Evolutionary conservation across 2,329 filamentous ascomycete species (phyloP).

Genomic region (Mycosphaerella arachidis): DNA sequence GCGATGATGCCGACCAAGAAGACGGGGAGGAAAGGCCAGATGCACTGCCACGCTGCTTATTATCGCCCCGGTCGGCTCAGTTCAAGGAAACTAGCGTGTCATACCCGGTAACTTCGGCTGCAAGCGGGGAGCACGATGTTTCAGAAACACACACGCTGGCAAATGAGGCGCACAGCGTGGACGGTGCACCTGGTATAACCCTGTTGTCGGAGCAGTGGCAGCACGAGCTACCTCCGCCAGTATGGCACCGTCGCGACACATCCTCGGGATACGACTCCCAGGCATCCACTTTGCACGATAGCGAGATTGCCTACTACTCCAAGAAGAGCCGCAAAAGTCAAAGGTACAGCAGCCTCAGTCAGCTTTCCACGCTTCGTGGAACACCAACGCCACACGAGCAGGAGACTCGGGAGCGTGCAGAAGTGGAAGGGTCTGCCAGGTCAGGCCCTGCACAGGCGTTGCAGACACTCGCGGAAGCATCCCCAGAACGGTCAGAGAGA

Average conservation of each 20-base stretch:
- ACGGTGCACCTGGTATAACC: conserved; percentile 21
- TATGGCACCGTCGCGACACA: conserved; percentile 26
- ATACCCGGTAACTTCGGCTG: conserved; percentile 25
- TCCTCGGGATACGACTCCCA: conserved; percentile 28
- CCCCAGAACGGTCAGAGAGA: conserved; percentile 21
- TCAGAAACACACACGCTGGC: conserved; percentile 25
- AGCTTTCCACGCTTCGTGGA: conserved; percentile 27
- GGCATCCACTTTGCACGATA: conserved; percentile 26
- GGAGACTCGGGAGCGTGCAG: conserved; percentile 21
- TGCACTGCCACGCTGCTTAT: conserved; percentile 18
- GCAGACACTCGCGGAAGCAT: conserved; percentile 29
- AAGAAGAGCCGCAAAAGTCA: conserved; percentile 20
- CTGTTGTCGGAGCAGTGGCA: conserved; percentile 22
- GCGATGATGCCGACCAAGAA: conserved; percentile 15
- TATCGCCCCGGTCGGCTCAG: conserved; percentile 9
- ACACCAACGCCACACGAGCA: conserved; percentile 28
- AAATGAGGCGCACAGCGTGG: conserved; percentile 24
- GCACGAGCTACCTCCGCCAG: conserved; percentile 19
- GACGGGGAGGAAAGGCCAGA: conserved; percentile 10
- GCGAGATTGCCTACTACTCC: conserved; percentile 21
- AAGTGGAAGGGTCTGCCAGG: conserved; percentile 10
- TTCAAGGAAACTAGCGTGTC: conserved; percentile 25
- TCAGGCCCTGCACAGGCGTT: conserved; percentile 22
- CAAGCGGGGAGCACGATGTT: conserved; percentile 24
- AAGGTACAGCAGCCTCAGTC: conserved; percentile 28